Percentiles rank a stretch among this genome's conserved stretches.
Conservation (phyloP, 1,284 basidiomycete species). For the Irpex sp. region DNA sequence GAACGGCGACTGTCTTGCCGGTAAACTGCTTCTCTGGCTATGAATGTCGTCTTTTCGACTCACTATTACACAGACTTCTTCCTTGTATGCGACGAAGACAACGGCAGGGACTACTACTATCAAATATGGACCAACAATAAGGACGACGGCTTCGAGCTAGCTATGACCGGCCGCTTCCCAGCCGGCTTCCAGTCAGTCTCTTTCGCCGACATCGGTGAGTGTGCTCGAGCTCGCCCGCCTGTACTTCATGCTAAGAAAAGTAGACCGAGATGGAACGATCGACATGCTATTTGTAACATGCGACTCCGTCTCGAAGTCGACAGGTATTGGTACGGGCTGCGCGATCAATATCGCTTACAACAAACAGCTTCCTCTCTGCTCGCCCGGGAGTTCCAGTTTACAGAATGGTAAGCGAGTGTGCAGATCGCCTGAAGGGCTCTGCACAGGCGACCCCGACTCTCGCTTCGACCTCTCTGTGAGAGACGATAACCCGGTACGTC, state of each 20-base stretch:
- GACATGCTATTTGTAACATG: constrained; percentile 94
- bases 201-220: constrained; percentile 88
- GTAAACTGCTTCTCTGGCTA: constrained; percentile 28
- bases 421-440: constrained; percentile 76
- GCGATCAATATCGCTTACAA: constrained; percentile 92
- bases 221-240: not conserved
- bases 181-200: constrained; percentile 73
- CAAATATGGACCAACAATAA: constrained; percentile 93
- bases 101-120: constrained; percentile 50
- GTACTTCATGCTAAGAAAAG: not conserved
- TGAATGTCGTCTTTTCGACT: not conserved
- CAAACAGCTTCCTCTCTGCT: constrained; percentile 82
- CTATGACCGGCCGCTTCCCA: constrained; percentile 69
- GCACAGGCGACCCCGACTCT: constrained; percentile 78
- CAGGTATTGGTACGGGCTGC: constrained; percentile 73
- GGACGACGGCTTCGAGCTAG: constrained; percentile 65
- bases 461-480: constrained; percentile 63
- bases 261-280: constrained; percentile 93
- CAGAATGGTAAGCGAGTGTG: constrained; percentile 57
- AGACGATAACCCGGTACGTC: constrained; percentile 53
- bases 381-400: constrained; percentile 39
- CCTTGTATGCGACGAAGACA: constrained; percentile 73
- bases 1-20: constrained; percentile 93
- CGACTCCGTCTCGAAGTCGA: constrained; percentile 55
- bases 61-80: constrained; percentile 65